A percentile compares a stretch with the other conserved stretches of the same genome.
phyloP scores from a whole-genome alignment of 225 moss, liverwort and hornwort genomes.

The Neckera pumila region DNA sequence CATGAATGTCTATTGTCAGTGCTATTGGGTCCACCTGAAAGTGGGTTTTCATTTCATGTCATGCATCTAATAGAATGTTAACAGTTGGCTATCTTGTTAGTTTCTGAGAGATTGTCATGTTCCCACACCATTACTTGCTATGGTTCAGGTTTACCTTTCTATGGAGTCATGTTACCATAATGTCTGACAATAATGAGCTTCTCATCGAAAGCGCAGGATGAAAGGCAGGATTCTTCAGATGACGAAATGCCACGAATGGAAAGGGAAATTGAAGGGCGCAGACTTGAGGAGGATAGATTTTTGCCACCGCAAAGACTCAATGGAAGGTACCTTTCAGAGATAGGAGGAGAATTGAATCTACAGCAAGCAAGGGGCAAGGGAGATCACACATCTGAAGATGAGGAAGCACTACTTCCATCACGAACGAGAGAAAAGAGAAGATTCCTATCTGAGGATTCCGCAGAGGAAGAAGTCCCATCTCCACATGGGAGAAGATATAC shows the following conservation, averaged over 20 bases:
- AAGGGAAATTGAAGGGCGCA: background rate
- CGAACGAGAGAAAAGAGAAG: conserved; percentile 11
- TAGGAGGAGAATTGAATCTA: background rate
- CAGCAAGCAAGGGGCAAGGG: conserved; percentile 1
- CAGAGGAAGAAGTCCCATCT: background rate
- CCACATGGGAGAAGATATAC: conserved; percentile 3
- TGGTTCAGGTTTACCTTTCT: background rate
- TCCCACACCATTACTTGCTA: background rate
- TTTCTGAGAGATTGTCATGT: background rate
- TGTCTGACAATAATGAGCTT: background rate
- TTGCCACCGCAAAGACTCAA: conserved; percentile 3
- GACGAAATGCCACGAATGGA: conserved; percentile 6
- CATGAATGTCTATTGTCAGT: background rate
- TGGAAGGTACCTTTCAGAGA: background rate
- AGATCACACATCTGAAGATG: conserved; percentile 11
- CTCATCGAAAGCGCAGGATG: conserved; percentile 17
- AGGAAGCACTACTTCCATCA: background rate
- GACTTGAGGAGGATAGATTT: conserved; percentile 12
- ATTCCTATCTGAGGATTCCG: background rate
- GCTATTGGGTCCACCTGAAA: background rate
- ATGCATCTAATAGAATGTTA: background rate
- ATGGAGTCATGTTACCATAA: background rate
- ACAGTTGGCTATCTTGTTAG: background rate
- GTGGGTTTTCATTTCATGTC: background rate
- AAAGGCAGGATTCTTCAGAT: conserved; percentile 38